Evolutionary conservation across 768 basidiomycete species (phyloP).

Genomic region (Leccinum obscurum): DNA sequence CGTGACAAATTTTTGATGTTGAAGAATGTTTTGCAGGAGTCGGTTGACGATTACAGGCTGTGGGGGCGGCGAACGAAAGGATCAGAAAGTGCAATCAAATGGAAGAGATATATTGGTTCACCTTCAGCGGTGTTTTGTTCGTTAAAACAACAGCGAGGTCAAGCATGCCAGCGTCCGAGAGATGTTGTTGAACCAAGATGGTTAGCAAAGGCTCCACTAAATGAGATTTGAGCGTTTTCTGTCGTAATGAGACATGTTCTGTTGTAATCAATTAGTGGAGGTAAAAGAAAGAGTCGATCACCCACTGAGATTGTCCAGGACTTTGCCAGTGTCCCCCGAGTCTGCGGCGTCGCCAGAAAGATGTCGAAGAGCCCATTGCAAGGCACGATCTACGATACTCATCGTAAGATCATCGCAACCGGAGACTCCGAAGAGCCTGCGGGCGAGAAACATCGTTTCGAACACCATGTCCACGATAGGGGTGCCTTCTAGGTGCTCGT

Average conservation of each 20-base stretch:
- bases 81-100: not conserved
- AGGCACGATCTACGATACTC: conserved; percentile 42
- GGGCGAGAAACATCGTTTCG: conserved; percentile 36
- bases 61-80: not conserved
- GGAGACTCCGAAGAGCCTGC: conserved; percentile 23
- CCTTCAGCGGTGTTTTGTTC: conserved; percentile 58
- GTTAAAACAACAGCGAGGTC: conserved; percentile 45
- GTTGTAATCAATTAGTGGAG: not conserved
- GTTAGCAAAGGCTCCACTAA: conserved; percentile 72
- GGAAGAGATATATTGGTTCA: conserved; percentile 27
- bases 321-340: conserved; percentile 18
- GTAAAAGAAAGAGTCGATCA: not conserved
- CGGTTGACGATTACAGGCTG: conserved; percentile 74
- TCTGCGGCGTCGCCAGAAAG: conserved; percentile 38
- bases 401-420: conserved; percentile 29
- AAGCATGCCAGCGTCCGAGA: conserved; percentile 44
- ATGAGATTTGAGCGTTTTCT: conserved; percentile 44
- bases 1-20: conserved; percentile 62
- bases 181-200: conserved; percentile 58
- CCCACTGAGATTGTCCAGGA: conserved; percentile 43
- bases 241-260: conserved; percentile 18
- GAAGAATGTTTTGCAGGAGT: conserved; percentile 71
- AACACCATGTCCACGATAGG: conserved; percentile 29
- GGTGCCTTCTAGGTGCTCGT: conserved; percentile 27
- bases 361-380: conserved; percentile 54